Evolutionary conservation across 768 basidiomycete genomes (phyloP), one percentile per base, ranked within the genome.

Genomic region (Pisolithus sp.): DNA sequence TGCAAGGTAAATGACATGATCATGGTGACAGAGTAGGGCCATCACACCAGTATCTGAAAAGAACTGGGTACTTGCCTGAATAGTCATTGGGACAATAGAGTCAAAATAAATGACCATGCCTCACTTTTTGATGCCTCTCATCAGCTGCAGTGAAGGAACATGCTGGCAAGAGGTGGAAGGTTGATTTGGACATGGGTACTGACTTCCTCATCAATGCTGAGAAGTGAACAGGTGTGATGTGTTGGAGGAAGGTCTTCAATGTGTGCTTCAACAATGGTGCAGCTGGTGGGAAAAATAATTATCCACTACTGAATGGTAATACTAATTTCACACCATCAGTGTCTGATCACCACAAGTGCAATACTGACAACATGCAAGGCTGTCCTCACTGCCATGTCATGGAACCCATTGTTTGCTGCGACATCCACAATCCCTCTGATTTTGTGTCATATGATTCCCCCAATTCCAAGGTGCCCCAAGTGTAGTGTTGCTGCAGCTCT

Each of bases 261-360:
- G 45, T 60, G 2, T 65, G 52, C 45, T 70, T 63, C 51, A 53
- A 56, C n/a, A 59, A 62, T 40, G 57, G 55, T 44, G 49, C 38
- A 12, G 26, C 50, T 6, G 42, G 65, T 67, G 46, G 46, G 63
- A 46, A 36, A 34, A 50, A 30, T 17, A 4, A 1, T 34, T 15
- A 2, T 13, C 15, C 10, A 26, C 5, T 39, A 4, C 20, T 13
- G 41, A 31, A 15, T 2, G 20, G 28, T 24, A 7, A 50, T 34
- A 21, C 34, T 34, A 36, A 38, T 36, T 42, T 36, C 12, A 8
- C 20, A 5, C 39, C 37, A 20, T 1, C 51, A 62, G 56, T 38
- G 28, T 39, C 43, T 15, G 53, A 54, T 42, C 48, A 57, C 8
- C 42, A 48, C 2, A 6, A 44, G 6, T 53, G 50, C 31, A 51